phyloP scores from a whole-genome alignment of 2,329 filamentous ascomycete species.

The Nemania sp. region DNA sequence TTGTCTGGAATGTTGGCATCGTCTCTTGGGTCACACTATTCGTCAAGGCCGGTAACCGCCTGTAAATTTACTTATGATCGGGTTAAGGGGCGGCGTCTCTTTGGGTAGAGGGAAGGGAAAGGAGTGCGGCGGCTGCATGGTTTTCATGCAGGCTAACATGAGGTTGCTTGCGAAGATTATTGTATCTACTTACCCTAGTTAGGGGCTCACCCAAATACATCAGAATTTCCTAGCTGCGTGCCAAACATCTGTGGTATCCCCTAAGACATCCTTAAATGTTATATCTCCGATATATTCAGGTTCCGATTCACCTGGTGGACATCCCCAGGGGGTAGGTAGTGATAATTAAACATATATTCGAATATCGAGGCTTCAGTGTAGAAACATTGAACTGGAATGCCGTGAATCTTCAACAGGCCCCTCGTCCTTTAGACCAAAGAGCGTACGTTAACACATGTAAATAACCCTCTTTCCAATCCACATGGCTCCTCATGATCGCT shows the following conservation, averaged over 20 bases:
- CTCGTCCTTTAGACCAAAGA: background rate
- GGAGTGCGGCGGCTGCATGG: background rate
- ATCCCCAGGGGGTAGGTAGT: background rate
- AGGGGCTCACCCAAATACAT: background rate
- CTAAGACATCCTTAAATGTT: too few relatives aligned
- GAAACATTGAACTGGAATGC: too few relatives aligned
- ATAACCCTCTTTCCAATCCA: background rate
- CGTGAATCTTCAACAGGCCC: too few relatives aligned
- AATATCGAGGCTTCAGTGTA: background rate
- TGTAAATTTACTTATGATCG: constrained; percentile 19
- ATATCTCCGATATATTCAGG: too few relatives aligned
- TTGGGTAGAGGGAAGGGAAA: background rate
- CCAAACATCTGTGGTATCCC: too few relatives aligned
- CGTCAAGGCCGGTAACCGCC: constrained; percentile 55
- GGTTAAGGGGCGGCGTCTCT: background rate
- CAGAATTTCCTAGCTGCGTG: background rate
- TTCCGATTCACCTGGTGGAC: too few relatives aligned
- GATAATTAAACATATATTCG: background rate
- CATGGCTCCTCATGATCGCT: background rate
- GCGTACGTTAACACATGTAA: background rate
- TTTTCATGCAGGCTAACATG: background rate
- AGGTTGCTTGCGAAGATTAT: background rate
- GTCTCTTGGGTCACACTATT: constrained; percentile 54
- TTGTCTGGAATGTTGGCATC: constrained; percentile 55
- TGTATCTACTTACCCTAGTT: background rate